Evolutionary conservation across 768 basidiomycete species (phyloP).

Genomic region (Rhodotorula toruloides): DNA sequence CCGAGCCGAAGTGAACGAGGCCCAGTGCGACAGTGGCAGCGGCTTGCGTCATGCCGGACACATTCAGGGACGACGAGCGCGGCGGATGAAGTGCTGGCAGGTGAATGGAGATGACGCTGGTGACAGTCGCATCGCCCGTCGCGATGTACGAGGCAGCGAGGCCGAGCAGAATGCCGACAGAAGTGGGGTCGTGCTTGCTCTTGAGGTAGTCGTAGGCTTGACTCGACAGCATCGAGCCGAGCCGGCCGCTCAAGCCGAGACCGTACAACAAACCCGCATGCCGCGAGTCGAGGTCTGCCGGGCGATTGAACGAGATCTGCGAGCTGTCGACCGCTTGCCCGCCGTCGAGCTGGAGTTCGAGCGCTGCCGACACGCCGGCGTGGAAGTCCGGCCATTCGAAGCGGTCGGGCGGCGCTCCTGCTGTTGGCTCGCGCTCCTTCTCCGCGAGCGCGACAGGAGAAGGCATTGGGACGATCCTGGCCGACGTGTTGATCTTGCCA

Average conservation of each 20-base stretch:
- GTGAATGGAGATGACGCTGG: constrained; percentile 84
- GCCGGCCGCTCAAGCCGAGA: constrained; percentile 83
- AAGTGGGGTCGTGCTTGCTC: constrained; percentile 91
- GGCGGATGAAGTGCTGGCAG: constrained; percentile 86
- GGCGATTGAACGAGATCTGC: constrained; percentile 91
- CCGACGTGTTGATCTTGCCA: constrained; percentile 46
- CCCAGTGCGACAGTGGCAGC: constrained; percentile 84
- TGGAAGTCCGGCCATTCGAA: constrained; percentile 94
- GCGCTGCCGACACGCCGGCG: constrained; percentile 86
- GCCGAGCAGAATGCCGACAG: constrained; percentile 88
- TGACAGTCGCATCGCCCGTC: constrained; percentile 76
- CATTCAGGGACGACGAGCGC: constrained; percentile 79
- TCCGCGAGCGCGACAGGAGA: constrained; percentile 39
- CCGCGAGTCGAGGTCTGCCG: constrained; percentile 78
- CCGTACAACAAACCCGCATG: constrained; percentile 96
- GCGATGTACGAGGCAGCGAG: constrained; percentile 85
- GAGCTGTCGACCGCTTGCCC: constrained; percentile 64
- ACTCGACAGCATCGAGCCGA: constrained; percentile 71
- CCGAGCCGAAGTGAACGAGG: constrained; percentile 79
- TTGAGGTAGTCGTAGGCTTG: constrained; percentile 93
- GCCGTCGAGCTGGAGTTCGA: constrained; percentile 64
- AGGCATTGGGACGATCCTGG: constrained; percentile 44
- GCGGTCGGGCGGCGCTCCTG: constrained; percentile 50
- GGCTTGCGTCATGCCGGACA: constrained; percentile 81
- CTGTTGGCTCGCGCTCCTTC: constrained; percentile 28